Evolutionary conservation across 345 rosid genomes (phyloP), one percentile per base, ranked within the genome.

Genomic region (Moricandia moricandioides): DNA sequence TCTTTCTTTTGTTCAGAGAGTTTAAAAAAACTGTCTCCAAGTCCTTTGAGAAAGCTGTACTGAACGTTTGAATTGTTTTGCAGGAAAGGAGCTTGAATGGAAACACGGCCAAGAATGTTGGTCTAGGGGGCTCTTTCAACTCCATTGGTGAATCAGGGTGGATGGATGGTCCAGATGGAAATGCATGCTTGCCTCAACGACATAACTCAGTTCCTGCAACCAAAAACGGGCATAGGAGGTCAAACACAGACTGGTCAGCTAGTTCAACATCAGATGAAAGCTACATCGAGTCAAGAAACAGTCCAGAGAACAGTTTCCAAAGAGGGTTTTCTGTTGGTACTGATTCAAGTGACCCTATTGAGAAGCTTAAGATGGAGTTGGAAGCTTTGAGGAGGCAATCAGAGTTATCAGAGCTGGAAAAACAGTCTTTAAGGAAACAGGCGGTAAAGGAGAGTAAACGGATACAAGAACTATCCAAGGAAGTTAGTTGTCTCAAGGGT

Each of bases 231-330:
- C 96, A 89, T 61, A 72, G 64, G 52, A 86, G 96, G 76, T 86
- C 96, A 69, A 88, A 83, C 80, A 91, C 97, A n/a, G 97, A 91
- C 39, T 94, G 96, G 98, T 94, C 97, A 43, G 73, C 85, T 43
- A 87, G 89, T 71, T 95, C 97, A 63, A 86, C 82, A 76, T 94
- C 98, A 35, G 98, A 95, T 63, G 91, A 87, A 73, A 91, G 97
- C 75, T 79, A 89, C 75, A 74, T 79, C 7, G 93, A 91, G 77
- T 83, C 88, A 13, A 77, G 79, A 71, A 84, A 88, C 80, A 86
- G 90, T 73, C 80, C 83, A 0, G 89, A 86, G 33, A 84, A 87
- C 34, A 76, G 67, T 47, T 82, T 83, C 56, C 88, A 85, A 12
- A 84, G 85, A 79, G 90, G 85, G 70, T 78, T 79, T 75, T 77